phyloP scores from a whole-genome alignment of 164 flowering plant species.

The Annona squamosa region DNA sequence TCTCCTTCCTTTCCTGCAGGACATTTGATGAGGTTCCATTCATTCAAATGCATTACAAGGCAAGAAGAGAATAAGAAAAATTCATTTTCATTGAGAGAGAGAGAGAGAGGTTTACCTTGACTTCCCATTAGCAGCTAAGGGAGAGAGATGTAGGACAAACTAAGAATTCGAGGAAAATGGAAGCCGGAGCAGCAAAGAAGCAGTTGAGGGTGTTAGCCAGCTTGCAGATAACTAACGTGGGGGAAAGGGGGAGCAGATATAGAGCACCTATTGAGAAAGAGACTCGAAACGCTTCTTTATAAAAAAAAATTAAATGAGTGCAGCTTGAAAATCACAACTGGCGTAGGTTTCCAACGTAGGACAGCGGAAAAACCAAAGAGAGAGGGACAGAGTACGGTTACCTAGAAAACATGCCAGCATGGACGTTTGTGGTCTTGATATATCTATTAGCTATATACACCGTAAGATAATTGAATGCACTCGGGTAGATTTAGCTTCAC shows the following conservation, averaged over 20 bases:
- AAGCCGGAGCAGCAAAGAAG: neutral
- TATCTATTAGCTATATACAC: too few relatives aligned
- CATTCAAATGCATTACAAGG: neutral
- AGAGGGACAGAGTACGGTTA: too few relatives aligned
- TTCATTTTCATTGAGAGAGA: neutral
- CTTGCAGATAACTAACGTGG: too few relatives aligned
- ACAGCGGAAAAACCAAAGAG: too few relatives aligned
- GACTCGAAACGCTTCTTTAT: too few relatives aligned
- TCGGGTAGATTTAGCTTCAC: too few relatives aligned
- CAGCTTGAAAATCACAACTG: too few relatives aligned
- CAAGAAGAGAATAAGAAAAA: neutral
- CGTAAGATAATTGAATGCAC: too few relatives aligned
- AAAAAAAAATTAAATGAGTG: too few relatives aligned
- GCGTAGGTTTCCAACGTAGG: too few relatives aligned
- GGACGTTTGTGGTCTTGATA: too few relatives aligned
- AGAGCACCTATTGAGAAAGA: neutral
- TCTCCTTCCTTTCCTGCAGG: conserved; percentile 7
- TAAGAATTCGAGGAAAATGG: neutral
- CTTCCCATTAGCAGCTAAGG: neutral
- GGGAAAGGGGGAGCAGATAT: neutral
- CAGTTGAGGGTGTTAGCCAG: neutral
- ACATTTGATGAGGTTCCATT: neutral
- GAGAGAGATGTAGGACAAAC: neutral
- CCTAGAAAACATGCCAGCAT: too few relatives aligned
- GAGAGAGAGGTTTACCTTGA: conserved; percentile 3